A percentile compares a stretch with the other conserved stretches of the same genome.
Conservation (phyloP, 1,284 basidiomycete genomes). For the Mycena citricolor region DNA sequence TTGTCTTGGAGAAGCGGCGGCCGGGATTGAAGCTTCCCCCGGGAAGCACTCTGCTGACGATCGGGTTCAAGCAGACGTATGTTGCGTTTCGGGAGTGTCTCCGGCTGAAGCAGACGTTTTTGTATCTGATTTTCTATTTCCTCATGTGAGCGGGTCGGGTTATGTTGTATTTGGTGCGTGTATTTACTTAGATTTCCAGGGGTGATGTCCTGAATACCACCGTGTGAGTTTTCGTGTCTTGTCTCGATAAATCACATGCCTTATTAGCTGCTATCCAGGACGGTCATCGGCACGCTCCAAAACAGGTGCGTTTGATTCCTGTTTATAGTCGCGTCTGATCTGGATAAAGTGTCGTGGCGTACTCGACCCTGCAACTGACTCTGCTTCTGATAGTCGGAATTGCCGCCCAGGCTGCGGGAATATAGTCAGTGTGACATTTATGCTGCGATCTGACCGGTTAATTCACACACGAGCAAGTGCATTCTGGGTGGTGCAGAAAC, state of each 20-base stretch:
- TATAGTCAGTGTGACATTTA: constrained; percentile 53
- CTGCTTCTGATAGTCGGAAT: constrained; percentile 78
- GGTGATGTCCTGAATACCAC: constrained; percentile 76
- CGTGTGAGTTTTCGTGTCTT: constrained; percentile 45
- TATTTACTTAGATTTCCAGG: constrained; percentile 33
- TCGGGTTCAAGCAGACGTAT: constrained; percentile 72
- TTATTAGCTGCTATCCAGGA: constrained; percentile 40
- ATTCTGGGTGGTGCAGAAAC: constrained; percentile 80
- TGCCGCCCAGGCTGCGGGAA: constrained; percentile 70
- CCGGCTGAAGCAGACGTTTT: constrained; percentile 72
- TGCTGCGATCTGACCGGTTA: background rate
- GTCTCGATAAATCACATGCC: background rate
- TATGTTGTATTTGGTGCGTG: too few relatives aligned
- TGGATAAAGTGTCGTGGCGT: constrained; percentile 51
- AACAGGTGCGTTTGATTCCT: constrained; percentile 51
- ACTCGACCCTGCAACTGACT: constrained; percentile 67
- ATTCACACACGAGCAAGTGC: constrained; percentile 40
- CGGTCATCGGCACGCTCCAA: constrained; percentile 78
- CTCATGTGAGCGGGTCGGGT: constrained; percentile 51
- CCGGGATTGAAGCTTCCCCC: constrained; percentile 67
- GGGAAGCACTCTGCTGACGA: constrained; percentile 61
- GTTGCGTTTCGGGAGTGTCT: constrained; percentile 67
- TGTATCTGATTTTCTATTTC: constrained; percentile 77
- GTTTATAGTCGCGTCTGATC: constrained; percentile 1
- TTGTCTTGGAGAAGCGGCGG: constrained; percentile 66